Percentiles rank a stretch among this genome's conserved stretches.
Evolutionary conservation across 768 basidiomycete species (phyloP).

Genomic region (Lyophyllum semitale): DNA sequence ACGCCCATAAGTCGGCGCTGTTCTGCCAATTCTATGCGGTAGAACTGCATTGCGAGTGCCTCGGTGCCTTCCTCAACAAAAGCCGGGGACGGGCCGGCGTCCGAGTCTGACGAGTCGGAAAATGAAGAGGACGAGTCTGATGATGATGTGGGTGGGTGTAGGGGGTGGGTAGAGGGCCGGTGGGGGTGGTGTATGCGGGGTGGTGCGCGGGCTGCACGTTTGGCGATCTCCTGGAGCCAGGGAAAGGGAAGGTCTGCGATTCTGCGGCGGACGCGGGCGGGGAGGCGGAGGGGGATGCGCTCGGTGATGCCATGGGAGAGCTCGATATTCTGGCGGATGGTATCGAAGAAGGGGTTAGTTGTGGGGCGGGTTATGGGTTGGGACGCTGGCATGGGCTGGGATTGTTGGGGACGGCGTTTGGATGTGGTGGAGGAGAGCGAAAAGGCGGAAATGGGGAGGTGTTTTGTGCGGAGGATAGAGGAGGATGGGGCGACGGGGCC

Average conservation of each 20-base stretch:
- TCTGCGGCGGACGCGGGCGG: constrained; percentile 50
- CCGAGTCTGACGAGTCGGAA: constrained; percentile 28
- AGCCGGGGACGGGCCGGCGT: constrained; percentile 28
- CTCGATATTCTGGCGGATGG: constrained; percentile 86
- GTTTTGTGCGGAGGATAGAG: constrained; percentile 51
- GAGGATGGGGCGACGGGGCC: constrained; percentile 13
- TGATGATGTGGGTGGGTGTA: constrained; percentile 16
- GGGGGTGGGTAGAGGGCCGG: constrained; percentile 15
- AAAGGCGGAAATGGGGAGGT: constrained; percentile 68
- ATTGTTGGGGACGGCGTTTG: constrained; percentile 34
- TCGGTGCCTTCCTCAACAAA: constrained; percentile 72
- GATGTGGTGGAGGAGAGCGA: constrained; percentile 46
- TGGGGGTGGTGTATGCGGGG: constrained; percentile 39
- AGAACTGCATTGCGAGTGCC: constrained; percentile 89
- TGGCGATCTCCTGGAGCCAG: constrained; percentile 77
- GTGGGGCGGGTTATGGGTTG: constrained; percentile 30
- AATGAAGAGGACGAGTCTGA: constrained; percentile 29
- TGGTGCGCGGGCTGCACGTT: constrained; percentile 10
- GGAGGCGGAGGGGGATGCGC: constrained; percentile 73
- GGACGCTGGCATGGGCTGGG: constrained; percentile 16
- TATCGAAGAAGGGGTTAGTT: constrained; percentile 94
- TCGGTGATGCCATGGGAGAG: constrained; percentile 75
- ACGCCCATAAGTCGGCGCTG: constrained; percentile 86
- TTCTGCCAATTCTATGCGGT: constrained; percentile 89
- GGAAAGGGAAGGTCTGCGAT: constrained; percentile 76